Conservation (phyloP, 2,329 filamentous ascomycete species). For the Fusarium domesticum region DNA sequence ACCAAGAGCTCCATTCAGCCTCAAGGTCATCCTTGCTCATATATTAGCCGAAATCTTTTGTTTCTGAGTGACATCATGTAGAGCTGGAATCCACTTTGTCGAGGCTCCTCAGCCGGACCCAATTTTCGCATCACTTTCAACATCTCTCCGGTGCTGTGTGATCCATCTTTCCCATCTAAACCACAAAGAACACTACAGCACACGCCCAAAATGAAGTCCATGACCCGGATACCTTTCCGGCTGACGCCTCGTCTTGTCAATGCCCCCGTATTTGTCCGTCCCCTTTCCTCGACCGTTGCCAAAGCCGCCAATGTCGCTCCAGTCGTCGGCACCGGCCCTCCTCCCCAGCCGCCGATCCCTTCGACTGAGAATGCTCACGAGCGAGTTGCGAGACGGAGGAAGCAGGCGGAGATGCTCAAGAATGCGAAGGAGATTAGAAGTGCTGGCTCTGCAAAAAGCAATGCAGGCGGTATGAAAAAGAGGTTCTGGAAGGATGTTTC, state of each 20-base stretch:
- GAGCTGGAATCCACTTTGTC: constrained; percentile 15
- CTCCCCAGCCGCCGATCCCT: constrained; percentile 53
- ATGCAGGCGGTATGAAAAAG: constrained; percentile 53
- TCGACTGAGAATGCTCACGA: constrained; percentile 39
- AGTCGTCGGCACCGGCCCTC: constrained; percentile 56
- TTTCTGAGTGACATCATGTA: constrained; percentile 22
- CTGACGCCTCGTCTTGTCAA: constrained; percentile 30
- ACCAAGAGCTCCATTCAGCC: not conserved
- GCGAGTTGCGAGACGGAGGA: constrained; percentile 49
- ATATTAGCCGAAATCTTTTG: constrained; percentile 3
- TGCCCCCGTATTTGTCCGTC: constrained; percentile 19
- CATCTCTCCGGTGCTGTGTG: constrained; percentile 8
- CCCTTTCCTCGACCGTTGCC: constrained; percentile 34
- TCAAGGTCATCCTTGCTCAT: not conserved
- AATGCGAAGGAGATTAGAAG: constrained; percentile 48
- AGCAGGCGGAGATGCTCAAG: constrained; percentile 55
- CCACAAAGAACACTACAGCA: constrained; percentile 3
- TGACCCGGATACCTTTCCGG: constrained; percentile 40
- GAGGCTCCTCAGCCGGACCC: constrained; percentile 16
- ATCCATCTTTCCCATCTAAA: constrained; percentile 5
- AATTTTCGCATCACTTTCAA: constrained; percentile 20
- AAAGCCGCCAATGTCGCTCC: constrained; percentile 48
- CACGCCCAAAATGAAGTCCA: constrained; percentile 39
- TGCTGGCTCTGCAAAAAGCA: constrained; percentile 34
- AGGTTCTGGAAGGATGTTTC: constrained; percentile 87